phyloP scores from a whole-genome alignment of 1,284 basidiomycete species.

The Boletus sp. region DNA sequence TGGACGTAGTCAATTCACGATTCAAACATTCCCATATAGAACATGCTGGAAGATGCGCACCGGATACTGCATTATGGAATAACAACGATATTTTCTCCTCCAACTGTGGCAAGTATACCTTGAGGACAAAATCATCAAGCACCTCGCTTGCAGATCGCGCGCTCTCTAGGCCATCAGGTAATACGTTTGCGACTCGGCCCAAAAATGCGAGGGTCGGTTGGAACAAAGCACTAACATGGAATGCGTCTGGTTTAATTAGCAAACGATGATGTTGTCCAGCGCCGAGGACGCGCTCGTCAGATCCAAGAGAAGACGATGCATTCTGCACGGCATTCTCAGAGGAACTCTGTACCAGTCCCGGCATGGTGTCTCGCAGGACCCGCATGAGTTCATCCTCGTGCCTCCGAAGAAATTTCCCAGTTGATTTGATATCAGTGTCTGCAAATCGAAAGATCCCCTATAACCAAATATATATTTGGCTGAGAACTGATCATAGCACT shows the following conservation, averaged over 20 bases:
- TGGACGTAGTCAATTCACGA: slow-evolving; percentile 29
- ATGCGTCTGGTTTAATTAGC: slow-evolving; percentile 88
- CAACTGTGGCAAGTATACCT: slow-evolving; percentile 90
- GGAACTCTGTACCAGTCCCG: slow-evolving; percentile 80
- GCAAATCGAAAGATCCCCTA: slow-evolving; percentile 87
- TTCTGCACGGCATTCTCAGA: slow-evolving; percentile 60
- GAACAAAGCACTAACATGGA: slow-evolving; percentile 92
- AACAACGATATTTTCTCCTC: slow-evolving; percentile 91
- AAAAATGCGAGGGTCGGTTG: slow-evolving; percentile 90
- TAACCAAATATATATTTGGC: slow-evolving; percentile 9
- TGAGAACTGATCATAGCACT: neutral
- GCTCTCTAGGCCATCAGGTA: slow-evolving; percentile 73
- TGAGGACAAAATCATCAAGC: slow-evolving; percentile 91
- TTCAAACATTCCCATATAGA: neutral
- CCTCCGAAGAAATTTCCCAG: slow-evolving; percentile 63
- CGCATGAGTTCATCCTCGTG: slow-evolving; percentile 86
- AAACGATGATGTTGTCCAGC: slow-evolving; percentile 78
- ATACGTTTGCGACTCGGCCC: slow-evolving; percentile 63
- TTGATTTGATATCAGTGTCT: slow-evolving; percentile 77
- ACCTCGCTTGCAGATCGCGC: slow-evolving; percentile 71
- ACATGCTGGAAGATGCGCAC: too few species aligned
- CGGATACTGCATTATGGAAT: slow-evolving; percentile 83
- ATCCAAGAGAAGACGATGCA: slow-evolving; percentile 54
- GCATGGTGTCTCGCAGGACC: slow-evolving; percentile 86
- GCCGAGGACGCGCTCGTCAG: slow-evolving; percentile 69